Evolutionary conservation across 768 basidiomycete genomes (phyloP), one percentile per base, ranked within the genome.

Genomic region (Harrya chromipes): DNA sequence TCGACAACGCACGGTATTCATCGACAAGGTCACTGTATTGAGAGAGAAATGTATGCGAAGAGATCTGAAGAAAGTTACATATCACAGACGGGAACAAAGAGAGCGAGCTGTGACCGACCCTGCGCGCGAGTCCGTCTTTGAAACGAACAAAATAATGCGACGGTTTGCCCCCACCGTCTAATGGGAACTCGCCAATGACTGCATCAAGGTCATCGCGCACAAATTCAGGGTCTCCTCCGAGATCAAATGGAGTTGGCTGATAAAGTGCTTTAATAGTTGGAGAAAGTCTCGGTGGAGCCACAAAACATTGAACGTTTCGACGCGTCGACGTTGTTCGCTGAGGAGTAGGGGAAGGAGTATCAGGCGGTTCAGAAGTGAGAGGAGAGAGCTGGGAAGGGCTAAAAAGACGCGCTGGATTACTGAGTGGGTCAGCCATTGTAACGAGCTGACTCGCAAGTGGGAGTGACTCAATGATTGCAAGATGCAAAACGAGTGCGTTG

Each of bases 121-220:
- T 82, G 56, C 78, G 73, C 11, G 77, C 75, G 24, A 81, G 75
- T n/a, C 82, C 85, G 16, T 76, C 76, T 39, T 69, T 65, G 54
- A 75, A 78, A 31, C 79, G 75, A 37, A 81, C 86, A 66, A 77
- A 90, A 62, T 82, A 87, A 59, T 74, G 85, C 16, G 71, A 60
- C n/a, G 64, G 60, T 19, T 55, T 59, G 7, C 60, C 66, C 5
- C 74, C 66, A 11, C 38, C 45, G 17, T 50, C 52, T 19, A 58
- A 35, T 4, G 58, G 64, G 52, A 77, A 75, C 61, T 87, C 82
- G 7, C 85, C 85, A 50, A 87, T 75, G 23, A 89, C 71, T 53
- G 79, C 73, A 33, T 74, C 70, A 9, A 73, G 58, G 39, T 65
- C 63, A 37, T 61, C 34, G 33, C 54, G 61, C 29, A 55, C 50